Evolutionary conservation across 2,329 filamentous ascomycete species (phyloP), one percentile per base, ranked within the genome.

Genomic region (Alternaria ventricosa): DNA sequence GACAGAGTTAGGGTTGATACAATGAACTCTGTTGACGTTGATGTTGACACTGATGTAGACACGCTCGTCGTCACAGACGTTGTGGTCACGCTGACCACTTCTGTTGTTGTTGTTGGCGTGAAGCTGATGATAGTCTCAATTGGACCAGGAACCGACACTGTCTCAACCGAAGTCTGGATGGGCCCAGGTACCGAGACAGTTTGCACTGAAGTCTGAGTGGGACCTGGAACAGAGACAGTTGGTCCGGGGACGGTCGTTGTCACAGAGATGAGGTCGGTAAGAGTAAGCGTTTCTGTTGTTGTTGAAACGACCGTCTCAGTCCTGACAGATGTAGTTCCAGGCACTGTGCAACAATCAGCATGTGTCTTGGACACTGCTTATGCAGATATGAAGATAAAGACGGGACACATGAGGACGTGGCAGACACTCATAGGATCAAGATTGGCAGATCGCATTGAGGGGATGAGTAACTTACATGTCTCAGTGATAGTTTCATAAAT

Each of bases 301-400:
- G 58, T 62, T 3, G 64, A 65, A 13, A 67, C 66, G 4, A 70
- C 58, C 8, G 68, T 68, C 27, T 60, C 50, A 8, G 69, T 69
- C 11, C 60, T 55, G 36, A 54, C 50, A 7, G 62, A 63, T 3
- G 62, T 66, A 18, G 61, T 64, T 6, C 64, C 64, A 10, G 64
- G 51, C 6, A 66, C 63, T 65, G 4, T 36, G 11, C 12, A 15
- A 10, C n/a, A 12, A 41, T 65, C 11, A 65, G 54, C 23, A 27
- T 41, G 18, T 11, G 23, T 7, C 5, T 41, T 10, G 36, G 10
- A 18, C 15, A 41, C 33, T 4, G 33, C 33, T 41, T n/a, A n/a
- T 1, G 33, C 15, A 41, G 33, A 41, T 41, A 41, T 9, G 8
- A 41, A 41, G n/a, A 41, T n/a, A 5, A 6, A n/a, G 33, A 41